Evolutionary conservation across 1,139 yeast species (phyloP), one percentile per base, ranked within the genome.

Genomic region (Zygoascus hellenicus): DNA sequence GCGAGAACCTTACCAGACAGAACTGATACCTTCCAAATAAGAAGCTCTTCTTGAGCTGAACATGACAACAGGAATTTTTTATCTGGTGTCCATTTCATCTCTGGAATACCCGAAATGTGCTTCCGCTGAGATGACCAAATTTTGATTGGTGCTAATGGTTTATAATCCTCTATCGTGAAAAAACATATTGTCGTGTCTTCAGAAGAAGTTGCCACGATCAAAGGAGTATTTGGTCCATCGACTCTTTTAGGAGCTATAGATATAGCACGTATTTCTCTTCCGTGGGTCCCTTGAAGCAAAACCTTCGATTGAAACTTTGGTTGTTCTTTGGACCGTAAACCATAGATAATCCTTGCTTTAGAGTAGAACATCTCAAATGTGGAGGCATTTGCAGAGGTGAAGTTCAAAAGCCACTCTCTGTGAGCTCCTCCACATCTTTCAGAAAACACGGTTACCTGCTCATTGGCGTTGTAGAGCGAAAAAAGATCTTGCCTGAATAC

Each of bases 341-440:
- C 46, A 9, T 44, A 42, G 48, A 54, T 51, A 13, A 50, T 50
- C 9, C 59, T 52, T 2, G 84, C 79, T 60, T 82, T 80, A 16
- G 83, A 78, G 57, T 80, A 86, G 11, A 59, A 68, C 55, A 73
- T 76, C 55, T 59, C 67, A 46, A 65, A 69, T 2, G 51, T 52
- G 9, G 54, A 52, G 36, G 55, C 51, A 13, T 55, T 49, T 13
- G 41, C 43, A 22, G 38, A 46, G 2, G 11, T 36, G 7, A 37
- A n/a, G 17, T 58, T 53, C 11, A 62, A 55, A 47, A 65, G 60
- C 96, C 97, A 92, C 51, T 79, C 77, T 54, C 97, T 72, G 60
- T 90, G 97, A 2, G 92, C 78, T 1, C 97, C 97, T 17, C 97
- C 97, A 64, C 97, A 92, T n/a, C 74, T 66, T 53, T 81, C 87